Conservation (phyloP, 768 basidiomycete genomes). For the Bullera alba region DNA sequence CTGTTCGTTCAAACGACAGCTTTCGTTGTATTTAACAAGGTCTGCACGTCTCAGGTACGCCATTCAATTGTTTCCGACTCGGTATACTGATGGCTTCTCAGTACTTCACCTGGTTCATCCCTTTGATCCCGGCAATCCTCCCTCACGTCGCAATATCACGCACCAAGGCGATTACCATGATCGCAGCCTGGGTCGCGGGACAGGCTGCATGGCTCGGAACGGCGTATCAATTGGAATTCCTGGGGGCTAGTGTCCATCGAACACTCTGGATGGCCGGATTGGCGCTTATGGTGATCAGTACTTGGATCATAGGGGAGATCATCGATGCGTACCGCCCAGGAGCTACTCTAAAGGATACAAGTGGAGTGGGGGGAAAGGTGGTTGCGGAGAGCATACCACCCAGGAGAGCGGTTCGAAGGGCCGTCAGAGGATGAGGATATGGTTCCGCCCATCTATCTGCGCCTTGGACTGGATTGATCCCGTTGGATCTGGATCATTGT, state of each 20-base stretch:
- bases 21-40: constrained; percentile 97
- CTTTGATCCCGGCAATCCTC: constrained; percentile 75
- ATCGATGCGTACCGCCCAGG: constrained; percentile 44
- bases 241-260: constrained; percentile 66
- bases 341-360: too few species aligned
- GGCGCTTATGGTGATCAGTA: constrained; percentile 66
- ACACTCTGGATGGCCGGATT: constrained; percentile 72
- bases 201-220: constrained; percentile 77
- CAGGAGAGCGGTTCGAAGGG: too few species aligned
- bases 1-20: constrained; percentile 87
- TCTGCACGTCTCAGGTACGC: constrained; percentile 88
- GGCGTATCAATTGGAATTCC: constrained; percentile 84
- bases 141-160: constrained; percentile 57
- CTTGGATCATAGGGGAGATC: constrained; percentile 67
- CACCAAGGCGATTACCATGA: constrained; percentile 48
- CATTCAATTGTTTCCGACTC: neutral
- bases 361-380: too few species aligned
- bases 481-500: too few species aligned
- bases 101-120: constrained; percentile 97
- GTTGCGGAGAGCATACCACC: too few species aligned
- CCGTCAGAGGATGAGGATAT: too few species aligned
- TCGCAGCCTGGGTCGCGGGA: constrained; percentile 62
- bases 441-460: too few species aligned
- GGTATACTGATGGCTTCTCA: constrained; percentile 43
- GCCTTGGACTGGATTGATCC: too few species aligned